Base-by-base conservation (phyloP, 768 basidiomycete genomes). In the Hygrophorus pudorinus region DNA sequence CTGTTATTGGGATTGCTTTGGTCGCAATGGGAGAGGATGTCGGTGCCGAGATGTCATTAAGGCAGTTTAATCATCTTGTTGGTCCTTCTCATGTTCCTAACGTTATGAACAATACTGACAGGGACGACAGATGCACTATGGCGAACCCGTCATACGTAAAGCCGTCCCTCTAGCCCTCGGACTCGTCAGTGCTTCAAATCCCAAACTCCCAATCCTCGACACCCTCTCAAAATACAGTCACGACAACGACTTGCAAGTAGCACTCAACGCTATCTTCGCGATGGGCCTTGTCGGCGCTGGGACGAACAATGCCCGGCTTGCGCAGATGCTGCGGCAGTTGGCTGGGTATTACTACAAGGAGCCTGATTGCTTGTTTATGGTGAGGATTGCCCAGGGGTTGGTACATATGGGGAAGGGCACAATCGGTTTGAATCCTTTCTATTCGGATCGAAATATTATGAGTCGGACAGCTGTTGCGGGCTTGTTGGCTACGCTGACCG, bases 341-440 rank as follows among this genome's bases (percentile, higher is more conserved):
- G 92, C 94, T 9, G 88, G 88, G n/a, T 99, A 98, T 68, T 99
- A 99, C 64, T 76, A 86, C 65, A 97, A 97, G 61, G 96, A 99
- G 63, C 80, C 93, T 0, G 92, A 99, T 57, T 94, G 90, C 59
- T 63, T 97, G 54, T 98, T 99, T 63, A 86, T 89, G 73, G 93
- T 97, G 14, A 81, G 96, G 44, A 79, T 99, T 47, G 89, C 94
- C 2, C 86, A 97, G 64, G 96, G 96, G 14, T 65, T 98, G 54
- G 85, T 97, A n/a, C 91, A 97, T 62, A 93, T 98, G 93, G 96
- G 96, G 61, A 99, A 99, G 65, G 96, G 96, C 29, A 97, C 93
- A 11, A 88, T 99, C 58, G 87, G 88, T 9, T 69, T 99, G 53
- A 97, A 94, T 61, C 94, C 96, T 3, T 97, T 96, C 81, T 97